Conservation (phyloP, 2,329 filamentous ascomycete species). For the Leptographium wingfieldii region DNA sequence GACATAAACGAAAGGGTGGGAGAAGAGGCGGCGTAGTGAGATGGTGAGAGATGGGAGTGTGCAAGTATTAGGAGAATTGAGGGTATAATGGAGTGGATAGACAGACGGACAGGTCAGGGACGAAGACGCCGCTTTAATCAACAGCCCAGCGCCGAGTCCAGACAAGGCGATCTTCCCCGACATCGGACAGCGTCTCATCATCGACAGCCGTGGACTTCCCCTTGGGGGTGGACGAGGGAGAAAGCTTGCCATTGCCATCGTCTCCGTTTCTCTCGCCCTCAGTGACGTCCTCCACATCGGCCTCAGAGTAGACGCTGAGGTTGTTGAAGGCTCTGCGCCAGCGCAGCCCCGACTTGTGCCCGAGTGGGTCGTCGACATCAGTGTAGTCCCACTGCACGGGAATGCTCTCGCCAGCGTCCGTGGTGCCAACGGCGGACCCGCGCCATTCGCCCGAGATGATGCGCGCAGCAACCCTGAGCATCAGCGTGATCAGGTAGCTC, state of each 20-base stretch:
- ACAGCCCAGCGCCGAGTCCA: constrained; percentile 11
- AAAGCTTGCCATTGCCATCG: neutral
- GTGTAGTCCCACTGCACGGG: constrained; percentile 50
- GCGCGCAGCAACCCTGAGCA: constrained; percentile 68
- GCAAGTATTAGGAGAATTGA: neutral
- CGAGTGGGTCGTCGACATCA: constrained; percentile 27
- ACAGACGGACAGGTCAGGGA: neutral
- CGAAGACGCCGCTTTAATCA: constrained; percentile 3
- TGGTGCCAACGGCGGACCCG: constrained; percentile 40
- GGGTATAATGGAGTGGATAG: neutral
- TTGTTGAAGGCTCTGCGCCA: neutral
- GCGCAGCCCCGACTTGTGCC: constrained; percentile 6
- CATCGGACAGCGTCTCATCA: constrained; percentile 6
- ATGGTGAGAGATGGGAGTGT: neutral
- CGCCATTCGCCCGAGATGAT: constrained; percentile 55
- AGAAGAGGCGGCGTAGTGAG: neutral
- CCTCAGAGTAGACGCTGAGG: constrained; percentile 7
- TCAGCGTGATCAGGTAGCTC: constrained; percentile 61
- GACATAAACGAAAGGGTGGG: neutral
- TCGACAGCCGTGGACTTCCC: neutral
- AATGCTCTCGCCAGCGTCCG: constrained; percentile 39
- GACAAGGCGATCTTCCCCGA: constrained; percentile 7
- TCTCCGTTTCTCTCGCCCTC: constrained; percentile 7
- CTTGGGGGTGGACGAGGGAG: neutral
- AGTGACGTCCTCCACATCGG: constrained; percentile 7